Percentiles rank a stretch among this genome's conserved stretches.
phyloP scores from a whole-genome alignment of 441 rosid genomes.

The Erysimum pusillum region DNA sequence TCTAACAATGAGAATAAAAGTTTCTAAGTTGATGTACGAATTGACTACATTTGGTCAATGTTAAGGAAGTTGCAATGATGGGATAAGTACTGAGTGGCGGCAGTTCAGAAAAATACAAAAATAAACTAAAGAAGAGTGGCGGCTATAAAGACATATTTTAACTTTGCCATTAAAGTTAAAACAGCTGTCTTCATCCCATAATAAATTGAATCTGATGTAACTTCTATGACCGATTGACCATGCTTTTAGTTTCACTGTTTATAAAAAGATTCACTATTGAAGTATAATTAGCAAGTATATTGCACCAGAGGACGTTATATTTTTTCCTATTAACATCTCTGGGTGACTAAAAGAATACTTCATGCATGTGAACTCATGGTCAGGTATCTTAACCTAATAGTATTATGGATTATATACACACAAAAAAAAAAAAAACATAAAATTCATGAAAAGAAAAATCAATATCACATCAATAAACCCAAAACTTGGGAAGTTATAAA shows the following conservation, averaged over 20 bases:
- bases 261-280: neutral
- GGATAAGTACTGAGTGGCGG: constrained; percentile 29
- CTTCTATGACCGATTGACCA: neutral
- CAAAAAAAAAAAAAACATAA: neutral
- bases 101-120: neutral
- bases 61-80: neutral
- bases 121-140: neutral
- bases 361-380: neutral
- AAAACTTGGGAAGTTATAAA: neutral
- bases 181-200: constrained; percentile 1
- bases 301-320: neutral
- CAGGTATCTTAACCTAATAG: neutral
- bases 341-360: neutral
- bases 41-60: neutral
- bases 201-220: neutral
- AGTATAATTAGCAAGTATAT: neutral
- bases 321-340: constrained; percentile 1
- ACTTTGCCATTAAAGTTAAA: neutral
- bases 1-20: neutral
- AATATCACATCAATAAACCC: neutral
- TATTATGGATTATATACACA: neutral
- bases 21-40: neutral
- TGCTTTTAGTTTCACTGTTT: neutral
- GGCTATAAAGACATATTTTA: constrained; percentile 6
- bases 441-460: neutral